These are phyloP conservation scores for Leptoxyphium fumago DNA, from an alignment of 2,329 filamentous ascomycete genomes.

Conservation along the genomic window DNA sequence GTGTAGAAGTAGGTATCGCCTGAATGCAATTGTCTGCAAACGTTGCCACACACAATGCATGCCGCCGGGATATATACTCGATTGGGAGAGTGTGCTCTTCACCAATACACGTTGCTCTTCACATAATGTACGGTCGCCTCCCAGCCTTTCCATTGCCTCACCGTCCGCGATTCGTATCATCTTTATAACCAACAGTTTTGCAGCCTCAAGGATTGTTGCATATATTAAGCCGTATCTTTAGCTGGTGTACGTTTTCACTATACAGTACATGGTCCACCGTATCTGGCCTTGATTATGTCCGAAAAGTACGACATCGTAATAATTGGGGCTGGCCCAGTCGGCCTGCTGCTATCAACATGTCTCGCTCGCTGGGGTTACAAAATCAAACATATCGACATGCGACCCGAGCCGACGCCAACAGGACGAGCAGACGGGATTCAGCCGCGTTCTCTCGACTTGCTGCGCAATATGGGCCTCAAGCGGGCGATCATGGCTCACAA, in stretches of 20 bases:
- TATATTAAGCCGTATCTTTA: background rate
- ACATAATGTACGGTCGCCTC: no score
- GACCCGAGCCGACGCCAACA: slow-evolving; percentile 68
- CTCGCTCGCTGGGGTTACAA: slow-evolving; percentile 86
- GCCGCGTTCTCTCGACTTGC: slow-evolving; percentile 70
- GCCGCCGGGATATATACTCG: no score
- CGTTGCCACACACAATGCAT: no score
- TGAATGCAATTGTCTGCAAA: no score
- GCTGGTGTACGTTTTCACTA: background rate
- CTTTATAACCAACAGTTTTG: no score
- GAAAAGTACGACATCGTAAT: slow-evolving; percentile 59
- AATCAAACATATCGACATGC: slow-evolving; percentile 89
- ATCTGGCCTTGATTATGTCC: slow-evolving; percentile 2
- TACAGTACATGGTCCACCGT: no score
- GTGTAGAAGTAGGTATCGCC: no score
- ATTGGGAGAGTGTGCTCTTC: no score
- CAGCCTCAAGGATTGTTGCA: no score
- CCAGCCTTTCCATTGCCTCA: no score
- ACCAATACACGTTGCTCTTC: no score
- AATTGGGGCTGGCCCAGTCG: slow-evolving; percentile 77
- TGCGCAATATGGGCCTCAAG: slow-evolving; percentile 83
- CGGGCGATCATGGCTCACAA: slow-evolving; percentile 74
- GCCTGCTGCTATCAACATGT: slow-evolving; percentile 74
- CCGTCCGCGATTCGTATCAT: no score
- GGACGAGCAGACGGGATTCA: slow-evolving; percentile 87